phyloP scores from a whole-genome alignment of 176 grass and related monocot genomes.

The Triticum turgidum region DNA sequence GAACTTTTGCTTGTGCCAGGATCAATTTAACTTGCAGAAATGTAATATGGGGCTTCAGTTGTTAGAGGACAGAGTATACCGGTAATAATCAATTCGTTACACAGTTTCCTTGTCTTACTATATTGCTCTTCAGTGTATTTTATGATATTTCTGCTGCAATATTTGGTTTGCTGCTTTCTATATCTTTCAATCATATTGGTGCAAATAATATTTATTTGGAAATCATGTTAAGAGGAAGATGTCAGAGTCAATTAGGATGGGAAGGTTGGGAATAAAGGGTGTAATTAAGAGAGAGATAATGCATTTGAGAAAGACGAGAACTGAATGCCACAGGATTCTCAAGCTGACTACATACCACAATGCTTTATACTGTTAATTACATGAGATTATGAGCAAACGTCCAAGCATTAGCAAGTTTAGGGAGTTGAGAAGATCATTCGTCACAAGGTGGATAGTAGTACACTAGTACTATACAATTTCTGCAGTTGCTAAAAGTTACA shows the following conservation, averaged over 20 bases:
- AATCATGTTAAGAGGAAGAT: background rate
- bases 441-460: background rate
- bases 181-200: constrained; percentile 19
- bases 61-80: constrained; percentile 91
- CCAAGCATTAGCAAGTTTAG: constrained; percentile 1
- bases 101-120: constrained; percentile 21
- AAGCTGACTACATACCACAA: background rate
- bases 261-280: background rate
- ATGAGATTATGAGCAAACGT: background rate
- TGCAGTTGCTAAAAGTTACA: background rate
- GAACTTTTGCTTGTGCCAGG: constrained; percentile 94
- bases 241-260: background rate
- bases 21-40: constrained; percentile 75
- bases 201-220: constrained; percentile 11
- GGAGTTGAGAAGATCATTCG: background rate
- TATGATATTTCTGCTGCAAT: constrained; percentile 2
- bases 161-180: background rate
- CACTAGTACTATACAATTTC: background rate
- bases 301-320: background rate
- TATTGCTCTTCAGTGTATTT: constrained; percentile 19
- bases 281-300: background rate
- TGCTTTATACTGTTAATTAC: background rate
- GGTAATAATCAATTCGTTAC: constrained; percentile 51
- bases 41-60: constrained; percentile 91
- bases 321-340: background rate